A percentile compares a stretch with the other conserved stretches of the same genome.
These are phyloP conservation scores for Castanospermum australe DNA, from an alignment of 306 rosid genomes.

Conservation along the genomic window DNA sequence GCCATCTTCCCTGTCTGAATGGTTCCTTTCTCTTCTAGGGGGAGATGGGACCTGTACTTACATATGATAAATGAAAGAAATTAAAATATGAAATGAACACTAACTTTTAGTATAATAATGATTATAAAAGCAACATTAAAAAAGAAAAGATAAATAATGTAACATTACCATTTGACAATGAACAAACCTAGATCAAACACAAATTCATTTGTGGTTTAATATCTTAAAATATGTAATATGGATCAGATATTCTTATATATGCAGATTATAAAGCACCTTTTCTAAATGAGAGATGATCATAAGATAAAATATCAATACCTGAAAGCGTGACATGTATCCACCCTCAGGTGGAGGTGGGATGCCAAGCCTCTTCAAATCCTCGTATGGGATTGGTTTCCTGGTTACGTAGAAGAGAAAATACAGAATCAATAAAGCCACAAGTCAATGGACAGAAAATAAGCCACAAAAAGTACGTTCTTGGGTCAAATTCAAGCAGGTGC, in stretches of 20 bases:
- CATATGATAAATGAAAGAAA: background rate
- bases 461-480: background rate
- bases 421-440: background rate
- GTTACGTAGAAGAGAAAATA: constrained; percentile 12
- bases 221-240: background rate
- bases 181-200: background rate
- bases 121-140: background rate
- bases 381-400: constrained; percentile 80
- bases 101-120: background rate
- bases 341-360: constrained; percentile 95
- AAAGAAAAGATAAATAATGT: background rate
- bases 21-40: constrained; percentile 60
- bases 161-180: background rate
- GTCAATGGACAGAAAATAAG: background rate
- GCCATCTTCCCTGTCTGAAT: constrained; percentile 41
- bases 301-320: constrained; percentile 46
- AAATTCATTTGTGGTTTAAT: background rate
- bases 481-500: constrained; percentile 18
- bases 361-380: constrained; percentile 77
- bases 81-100: background rate
- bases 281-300: background rate
- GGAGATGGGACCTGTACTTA: constrained; percentile 74
- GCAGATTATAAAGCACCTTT: background rate
- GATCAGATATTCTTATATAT: background rate
- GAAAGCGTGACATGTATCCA: constrained; percentile 75